phyloP scores from a whole-genome alignment of 169 alveolate species.

The Plasmodium vinckei region DNA sequence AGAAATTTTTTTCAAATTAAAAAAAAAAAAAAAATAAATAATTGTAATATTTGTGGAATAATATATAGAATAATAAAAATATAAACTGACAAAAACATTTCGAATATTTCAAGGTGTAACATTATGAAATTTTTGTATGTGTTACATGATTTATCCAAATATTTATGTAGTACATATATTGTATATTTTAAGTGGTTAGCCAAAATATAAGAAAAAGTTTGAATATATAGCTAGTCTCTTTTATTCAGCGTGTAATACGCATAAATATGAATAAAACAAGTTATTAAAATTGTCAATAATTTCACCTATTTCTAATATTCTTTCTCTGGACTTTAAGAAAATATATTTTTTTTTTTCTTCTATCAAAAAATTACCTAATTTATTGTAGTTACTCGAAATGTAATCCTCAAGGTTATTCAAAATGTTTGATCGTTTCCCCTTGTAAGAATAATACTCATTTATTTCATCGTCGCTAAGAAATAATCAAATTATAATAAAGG shows the following conservation, averaged over 20 bases:
- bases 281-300: constrained; percentile 45
- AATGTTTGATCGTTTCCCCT: constrained; percentile 36
- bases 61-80: too few species aligned
- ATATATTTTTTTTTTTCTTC: constrained; percentile 70
- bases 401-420: constrained; percentile 58
- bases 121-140: too few species aligned
- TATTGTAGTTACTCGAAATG: constrained; percentile 59
- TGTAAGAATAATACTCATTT: constrained; percentile 59
- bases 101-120: too few species aligned
- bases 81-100: too few species aligned
- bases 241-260: constrained; percentile 22
- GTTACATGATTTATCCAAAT: too few species aligned
- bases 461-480: constrained; percentile 64
- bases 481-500: too few species aligned
- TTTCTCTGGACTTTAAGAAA: constrained; percentile 46
- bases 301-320: constrained; percentile 53
- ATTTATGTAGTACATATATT: too few species aligned
- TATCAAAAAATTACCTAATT: constrained; percentile 25
- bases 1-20: background rate
- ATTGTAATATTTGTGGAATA: background rate
- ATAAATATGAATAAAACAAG: constrained; percentile 47
- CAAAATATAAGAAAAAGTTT: background rate
- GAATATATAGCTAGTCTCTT: background rate
- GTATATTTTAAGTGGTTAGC: too few species aligned
- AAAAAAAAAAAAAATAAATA: background rate